Percentiles rank a stretch among this genome's conserved stretches.
These are phyloP conservation scores for Irpex sp. DNA, from an alignment of 1,284 basidiomycete species.

Conservation along the genomic window DNA sequence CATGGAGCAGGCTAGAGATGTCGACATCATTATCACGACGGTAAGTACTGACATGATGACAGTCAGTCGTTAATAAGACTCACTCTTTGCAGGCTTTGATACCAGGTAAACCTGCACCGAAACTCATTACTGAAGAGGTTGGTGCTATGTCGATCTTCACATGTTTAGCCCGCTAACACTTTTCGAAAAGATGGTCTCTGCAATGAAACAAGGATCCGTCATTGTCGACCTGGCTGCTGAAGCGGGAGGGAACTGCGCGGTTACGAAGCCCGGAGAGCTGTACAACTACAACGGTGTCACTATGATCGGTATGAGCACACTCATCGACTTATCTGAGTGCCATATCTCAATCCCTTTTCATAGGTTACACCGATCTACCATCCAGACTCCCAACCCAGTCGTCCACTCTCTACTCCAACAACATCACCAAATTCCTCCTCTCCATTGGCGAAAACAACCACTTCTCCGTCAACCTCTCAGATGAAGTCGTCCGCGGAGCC, in stretches of 20 bases:
- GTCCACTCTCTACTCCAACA: slow-evolving; percentile 84
- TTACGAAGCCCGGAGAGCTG: slow-evolving; percentile 73
- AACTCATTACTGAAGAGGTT: slow-evolving; percentile 68
- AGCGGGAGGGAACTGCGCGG: slow-evolving; percentile 79
- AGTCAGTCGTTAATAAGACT: not conserved
- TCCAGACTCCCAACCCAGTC: slow-evolving; percentile 82
- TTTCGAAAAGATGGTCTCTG: slow-evolving; percentile 60
- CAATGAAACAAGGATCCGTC: slow-evolving; percentile 85
- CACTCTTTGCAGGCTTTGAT: slow-evolving; percentile 53
- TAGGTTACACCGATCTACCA: slow-evolving; percentile 77
- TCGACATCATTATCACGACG: slow-evolving; percentile 83
- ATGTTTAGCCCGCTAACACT: not conserved
- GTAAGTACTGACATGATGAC: slow-evolving; percentile 31
- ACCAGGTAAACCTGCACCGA: slow-evolving; percentile 80
- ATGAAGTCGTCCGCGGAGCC: slow-evolving; percentile 80
- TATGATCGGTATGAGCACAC: slow-evolving; percentile 51
- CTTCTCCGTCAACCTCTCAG: slow-evolving; percentile 65
- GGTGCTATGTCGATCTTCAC: not conserved
- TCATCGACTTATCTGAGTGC: not conserved
- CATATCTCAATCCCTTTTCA: not conserved
- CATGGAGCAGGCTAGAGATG: slow-evolving; percentile 79
- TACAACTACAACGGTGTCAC: slow-evolving; percentile 67
- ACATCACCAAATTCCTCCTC: slow-evolving; percentile 82
- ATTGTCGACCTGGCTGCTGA: slow-evolving; percentile 83
- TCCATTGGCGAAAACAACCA: slow-evolving; percentile 58